Percentiles rank a stretch among this genome's conserved stretches.
These are phyloP conservation scores for Leccinellum albellum DNA, from an alignment of 768 basidiomycete species.

Conservation along the genomic window DNA sequence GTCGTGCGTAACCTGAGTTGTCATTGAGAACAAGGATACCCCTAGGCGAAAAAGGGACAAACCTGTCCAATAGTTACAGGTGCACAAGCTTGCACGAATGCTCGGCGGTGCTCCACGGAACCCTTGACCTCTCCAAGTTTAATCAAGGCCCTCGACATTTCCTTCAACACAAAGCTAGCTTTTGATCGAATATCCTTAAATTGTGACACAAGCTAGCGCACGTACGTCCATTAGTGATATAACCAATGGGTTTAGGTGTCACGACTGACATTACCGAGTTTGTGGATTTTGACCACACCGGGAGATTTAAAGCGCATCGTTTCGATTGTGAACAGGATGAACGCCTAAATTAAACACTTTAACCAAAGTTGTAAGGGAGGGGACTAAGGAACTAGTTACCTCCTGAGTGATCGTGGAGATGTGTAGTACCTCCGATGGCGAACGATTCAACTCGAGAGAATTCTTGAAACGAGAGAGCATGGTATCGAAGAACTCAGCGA, in stretches of 20 bases:
- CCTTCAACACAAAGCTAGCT: constrained; percentile 49
- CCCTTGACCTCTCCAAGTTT: constrained; percentile 51
- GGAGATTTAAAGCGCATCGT: constrained; percentile 69
- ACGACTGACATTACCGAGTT: constrained; percentile 60
- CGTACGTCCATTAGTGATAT: constrained; percentile 4
- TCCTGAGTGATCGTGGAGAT: constrained; percentile 73
- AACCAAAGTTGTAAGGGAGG: neutral
- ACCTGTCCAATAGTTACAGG: constrained; percentile 38
- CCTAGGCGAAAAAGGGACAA: constrained; percentile 1
- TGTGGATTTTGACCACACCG: constrained; percentile 68
- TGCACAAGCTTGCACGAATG: constrained; percentile 49
- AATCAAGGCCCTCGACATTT: constrained; percentile 52
- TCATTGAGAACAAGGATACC: neutral
- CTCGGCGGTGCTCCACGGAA: constrained; percentile 49
- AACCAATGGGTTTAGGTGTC: neutral
- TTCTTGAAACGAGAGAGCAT: constrained; percentile 51
- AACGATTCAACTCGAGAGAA: constrained; percentile 34
- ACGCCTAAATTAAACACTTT: constrained; percentile 45
- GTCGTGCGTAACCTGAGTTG: constrained; percentile 56
- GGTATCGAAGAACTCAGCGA: constrained; percentile 59
- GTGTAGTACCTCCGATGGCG: constrained; percentile 62
- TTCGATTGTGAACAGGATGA: constrained; percentile 66
- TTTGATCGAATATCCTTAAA: constrained; percentile 60
- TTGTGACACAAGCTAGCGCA: constrained; percentile 56
- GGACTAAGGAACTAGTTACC: constrained; percentile 32